These are phyloP conservation scores for Wickerhamiella siamensis DNA, from an alignment of 805 yeast species.

Conservation along the genomic window DNA sequence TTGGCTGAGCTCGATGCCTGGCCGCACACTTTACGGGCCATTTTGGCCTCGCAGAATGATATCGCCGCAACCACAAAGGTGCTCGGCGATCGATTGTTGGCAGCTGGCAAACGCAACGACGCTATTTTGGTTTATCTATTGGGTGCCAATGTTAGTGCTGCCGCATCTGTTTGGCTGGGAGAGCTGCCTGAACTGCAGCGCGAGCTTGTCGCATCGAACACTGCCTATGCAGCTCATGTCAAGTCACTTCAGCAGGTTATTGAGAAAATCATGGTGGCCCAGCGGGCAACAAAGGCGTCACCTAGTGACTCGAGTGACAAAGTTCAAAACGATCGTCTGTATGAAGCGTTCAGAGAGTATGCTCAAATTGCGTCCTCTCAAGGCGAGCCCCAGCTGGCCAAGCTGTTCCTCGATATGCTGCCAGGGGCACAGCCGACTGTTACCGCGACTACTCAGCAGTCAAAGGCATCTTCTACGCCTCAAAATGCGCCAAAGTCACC, in stretches of 20 bases:
- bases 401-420: conserved; percentile 47
- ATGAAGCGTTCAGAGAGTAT: conserved; percentile 63
- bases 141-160: conserved; percentile 67
- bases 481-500: conserved; percentile 4
- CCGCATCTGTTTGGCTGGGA: conserved; percentile 68
- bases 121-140: conserved; percentile 69
- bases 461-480: neutral
- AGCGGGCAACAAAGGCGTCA: conserved; percentile 27
- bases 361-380: conserved; percentile 63
- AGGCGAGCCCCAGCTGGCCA: conserved; percentile 77
- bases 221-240: conserved; percentile 73
- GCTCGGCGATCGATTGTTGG: conserved; percentile 66
- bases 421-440: conserved; percentile 73
- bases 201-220: conserved; percentile 27
- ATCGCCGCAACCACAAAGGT: conserved; percentile 16
- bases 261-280: conserved; percentile 66
- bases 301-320: conserved; percentile 12
- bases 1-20: conserved; percentile 69
- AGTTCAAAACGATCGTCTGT: conserved; percentile 34
- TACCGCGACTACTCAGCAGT: conserved; percentile 41
- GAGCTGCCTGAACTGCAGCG: conserved; percentile 45
- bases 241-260: conserved; percentile 68
- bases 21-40: conserved; percentile 64
- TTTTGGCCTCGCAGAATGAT: conserved; percentile 15
- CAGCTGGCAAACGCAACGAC: conserved; percentile 42